phyloP scores from a whole-genome alignment of 768 basidiomycete genomes.

The Amanita phalloides region DNA sequence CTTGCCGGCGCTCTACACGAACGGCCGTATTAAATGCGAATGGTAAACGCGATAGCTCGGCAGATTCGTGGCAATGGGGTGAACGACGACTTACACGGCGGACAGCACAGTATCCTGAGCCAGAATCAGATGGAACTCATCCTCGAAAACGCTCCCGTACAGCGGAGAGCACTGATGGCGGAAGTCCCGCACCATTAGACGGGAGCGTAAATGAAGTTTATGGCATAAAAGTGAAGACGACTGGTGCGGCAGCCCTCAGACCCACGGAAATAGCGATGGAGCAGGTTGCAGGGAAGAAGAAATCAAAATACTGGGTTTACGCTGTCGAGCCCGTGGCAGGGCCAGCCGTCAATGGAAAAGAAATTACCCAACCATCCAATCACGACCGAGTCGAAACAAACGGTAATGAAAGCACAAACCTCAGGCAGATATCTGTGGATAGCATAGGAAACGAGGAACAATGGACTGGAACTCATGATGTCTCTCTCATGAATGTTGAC shows the following conservation, averaged over 20 bases:
- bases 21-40: conserved; percentile 36
- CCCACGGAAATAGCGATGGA: conserved; percentile 69
- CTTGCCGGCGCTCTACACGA: conserved; percentile 45
- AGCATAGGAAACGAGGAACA: not conserved
- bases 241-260: conserved; percentile 58
- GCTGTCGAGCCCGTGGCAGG: conserved; percentile 57
- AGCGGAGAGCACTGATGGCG: conserved; percentile 57
- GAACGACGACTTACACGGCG: conserved; percentile 65
- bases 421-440: not conserved
- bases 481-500: conserved; percentile 7
- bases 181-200: conserved; percentile 31
- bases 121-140: conserved; percentile 37
- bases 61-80: conserved; percentile 55
- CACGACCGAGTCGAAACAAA: conserved; percentile 2
- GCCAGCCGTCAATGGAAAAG: not conserved
- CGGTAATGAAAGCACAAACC: not conserved
- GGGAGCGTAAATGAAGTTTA: conserved; percentile 10
- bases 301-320: conserved; percentile 84
- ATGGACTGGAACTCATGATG: conserved; percentile 1
- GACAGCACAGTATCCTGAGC: conserved; percentile 40
- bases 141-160: conserved; percentile 65
- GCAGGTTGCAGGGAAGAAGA: conserved; percentile 69
- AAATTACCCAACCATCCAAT: not conserved
- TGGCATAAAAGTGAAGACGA: conserved; percentile 35
- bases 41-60: conserved; percentile 40